phyloP scores from a whole-genome alignment of 495 filamentous ascomycete genomes.

The Viridothelium virens region DNA sequence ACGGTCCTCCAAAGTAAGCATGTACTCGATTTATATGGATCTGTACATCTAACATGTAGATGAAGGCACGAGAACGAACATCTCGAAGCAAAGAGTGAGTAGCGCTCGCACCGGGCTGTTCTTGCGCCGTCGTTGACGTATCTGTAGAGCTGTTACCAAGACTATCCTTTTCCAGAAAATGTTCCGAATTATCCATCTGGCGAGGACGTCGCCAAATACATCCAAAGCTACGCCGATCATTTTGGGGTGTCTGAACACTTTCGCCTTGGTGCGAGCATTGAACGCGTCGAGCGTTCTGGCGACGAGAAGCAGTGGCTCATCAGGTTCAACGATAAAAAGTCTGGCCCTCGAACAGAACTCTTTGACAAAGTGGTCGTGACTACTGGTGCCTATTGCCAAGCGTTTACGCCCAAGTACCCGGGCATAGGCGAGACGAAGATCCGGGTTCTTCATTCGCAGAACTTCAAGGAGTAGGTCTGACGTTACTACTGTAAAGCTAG shows the following conservation, averaged over 20 bases:
- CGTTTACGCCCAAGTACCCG: conserved; percentile 6
- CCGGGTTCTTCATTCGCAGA: conserved; percentile 9
- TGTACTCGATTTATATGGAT: background rate
- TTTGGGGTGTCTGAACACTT: conserved; percentile 5
- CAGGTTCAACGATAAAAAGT: background rate
- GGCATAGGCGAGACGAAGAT: conserved; percentile 9
- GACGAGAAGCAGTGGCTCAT: conserved; percentile 3
- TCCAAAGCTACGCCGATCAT: conserved; percentile 9
- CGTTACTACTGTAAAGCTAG: background rate
- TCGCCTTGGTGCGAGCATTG: background rate
- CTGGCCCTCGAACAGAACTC: background rate
- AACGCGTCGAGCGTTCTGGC: conserved; percentile 10
- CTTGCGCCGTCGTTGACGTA: background rate
- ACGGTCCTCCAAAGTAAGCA: background rate
- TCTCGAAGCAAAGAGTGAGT: background rate
- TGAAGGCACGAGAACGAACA: background rate
- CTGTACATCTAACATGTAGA: background rate
- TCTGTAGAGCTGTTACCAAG: background rate
- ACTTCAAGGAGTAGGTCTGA: conserved; percentile 9
- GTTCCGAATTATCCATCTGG: conserved; percentile 7
- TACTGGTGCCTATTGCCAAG: conserved; percentile 4
- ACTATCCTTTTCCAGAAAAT: conserved; percentile 9
- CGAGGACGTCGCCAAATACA: conserved; percentile 3
- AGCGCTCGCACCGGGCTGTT: background rate
- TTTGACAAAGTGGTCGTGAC: conserved; percentile 8